A percentile compares a stretch with the other conserved stretches of the same genome.
These are phyloP conservation scores for Sungouiella thailandica DNA, from an alignment of 805 yeast genomes.

Conservation along the genomic window DNA sequence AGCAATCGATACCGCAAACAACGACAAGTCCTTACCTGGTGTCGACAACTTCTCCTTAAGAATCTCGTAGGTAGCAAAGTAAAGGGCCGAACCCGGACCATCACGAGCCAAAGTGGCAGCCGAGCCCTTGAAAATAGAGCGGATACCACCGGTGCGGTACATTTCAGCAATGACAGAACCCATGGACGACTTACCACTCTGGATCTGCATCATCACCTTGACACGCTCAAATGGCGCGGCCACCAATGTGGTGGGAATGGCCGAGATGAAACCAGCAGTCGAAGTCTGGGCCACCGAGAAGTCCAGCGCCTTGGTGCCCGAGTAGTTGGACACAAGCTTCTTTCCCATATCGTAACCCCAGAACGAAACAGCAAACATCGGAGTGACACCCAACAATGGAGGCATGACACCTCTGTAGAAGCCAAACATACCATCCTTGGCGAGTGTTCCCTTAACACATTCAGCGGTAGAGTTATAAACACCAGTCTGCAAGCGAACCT, in stretches of 20 bases:
- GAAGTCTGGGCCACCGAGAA: conserved; percentile 70
- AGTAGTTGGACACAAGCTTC: conserved; percentile 50
- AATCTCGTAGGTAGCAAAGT: conserved; percentile 90
- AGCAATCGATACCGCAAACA: conserved; percentile 74
- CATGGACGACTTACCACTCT: conserved; percentile 47
- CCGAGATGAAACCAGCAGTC: conserved; percentile 90
- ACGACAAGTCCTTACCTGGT: conserved; percentile 55
- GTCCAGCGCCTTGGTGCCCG: conserved; percentile 33
- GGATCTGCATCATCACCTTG: conserved; percentile 87
- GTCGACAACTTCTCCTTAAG: conserved; percentile 59
- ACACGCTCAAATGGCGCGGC: conserved; percentile 98
- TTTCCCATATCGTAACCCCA: conserved; percentile 98
- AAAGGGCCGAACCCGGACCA: conserved; percentile 95
- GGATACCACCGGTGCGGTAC: conserved; percentile 73
- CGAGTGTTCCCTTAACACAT: conserved; percentile 66
- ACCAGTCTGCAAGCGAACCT: conserved; percentile 88
- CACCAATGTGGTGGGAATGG: conserved; percentile 89
- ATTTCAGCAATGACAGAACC: conserved; percentile 60
- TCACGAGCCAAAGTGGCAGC: conserved; percentile 91
- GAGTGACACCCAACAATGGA: conserved; percentile 94
- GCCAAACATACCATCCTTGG: conserved; percentile 72
- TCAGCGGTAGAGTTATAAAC: conserved; percentile 57
- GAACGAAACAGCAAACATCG: conserved; percentile 96
- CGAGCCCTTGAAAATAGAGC: conserved; percentile 86
- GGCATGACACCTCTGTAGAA: conserved; percentile 92